Percentiles rank a stretch among this genome's conserved stretches.
phyloP scores from a whole-genome alignment of 2,329 filamentous ascomycete species.

The Verticillium tricorpus region DNA sequence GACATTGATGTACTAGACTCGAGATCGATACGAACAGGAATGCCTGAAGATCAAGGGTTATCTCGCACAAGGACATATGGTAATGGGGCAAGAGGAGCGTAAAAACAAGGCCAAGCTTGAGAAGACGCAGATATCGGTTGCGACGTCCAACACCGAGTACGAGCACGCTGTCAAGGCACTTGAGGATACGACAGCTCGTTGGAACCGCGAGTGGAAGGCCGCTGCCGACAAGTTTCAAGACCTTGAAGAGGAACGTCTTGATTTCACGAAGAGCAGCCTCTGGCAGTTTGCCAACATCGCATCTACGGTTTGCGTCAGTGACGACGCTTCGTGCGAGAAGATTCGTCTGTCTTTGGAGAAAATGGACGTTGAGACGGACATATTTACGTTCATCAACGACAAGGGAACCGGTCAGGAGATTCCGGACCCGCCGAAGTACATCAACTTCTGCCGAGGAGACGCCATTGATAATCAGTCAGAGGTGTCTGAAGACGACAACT shows the following conservation, averaged over 20 bases:
- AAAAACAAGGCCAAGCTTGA: conserved; percentile 99
- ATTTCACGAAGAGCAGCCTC: conserved; percentile 95
- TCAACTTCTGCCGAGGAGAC: conserved; percentile 96
- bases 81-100: conserved; percentile 98
- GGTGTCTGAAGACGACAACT: conserved; percentile 78
- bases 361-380: conserved; percentile 96
- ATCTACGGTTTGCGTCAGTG: conserved; percentile 95
- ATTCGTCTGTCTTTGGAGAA: conserved; percentile 88
- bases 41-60: conserved; percentile 98
- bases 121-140: conserved; percentile 95
- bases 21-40: conserved; percentile 95
- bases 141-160: conserved; percentile 87
- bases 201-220: conserved; percentile 98
- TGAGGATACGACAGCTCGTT: conserved; percentile 89
- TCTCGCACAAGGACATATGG: conserved; percentile 97
- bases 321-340: conserved; percentile 95
- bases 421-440: conserved; percentile 93
- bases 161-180: conserved; percentile 88
- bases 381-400: conserved; percentile 81
- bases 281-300: conserved; percentile 98
- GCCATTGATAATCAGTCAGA: conserved; percentile 76
- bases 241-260: conserved; percentile 91
- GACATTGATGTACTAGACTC: conserved; percentile 47
- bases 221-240: conserved; percentile 99
- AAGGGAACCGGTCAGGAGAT: conserved; percentile 94